Evolutionary conservation across 805 yeast genomes (phyloP), one percentile per base, ranked within the genome.

Genomic region (Lipomyces japonicus): DNA sequence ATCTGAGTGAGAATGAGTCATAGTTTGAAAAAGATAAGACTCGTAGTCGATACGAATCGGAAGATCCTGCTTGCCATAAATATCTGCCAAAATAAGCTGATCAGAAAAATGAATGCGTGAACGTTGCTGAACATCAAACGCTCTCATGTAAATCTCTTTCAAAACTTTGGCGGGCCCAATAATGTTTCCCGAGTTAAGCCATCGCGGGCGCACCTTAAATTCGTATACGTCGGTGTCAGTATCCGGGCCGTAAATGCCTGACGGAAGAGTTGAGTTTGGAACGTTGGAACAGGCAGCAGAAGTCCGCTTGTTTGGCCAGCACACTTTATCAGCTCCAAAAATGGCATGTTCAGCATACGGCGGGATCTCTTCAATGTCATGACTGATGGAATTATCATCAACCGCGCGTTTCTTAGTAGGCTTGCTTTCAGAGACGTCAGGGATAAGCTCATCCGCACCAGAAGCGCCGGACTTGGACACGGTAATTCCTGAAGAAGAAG

Each of bases 311-410:
- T 55, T 55, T 2, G 59, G 59, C 59, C 59, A 55, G 49, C 59
- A 55, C n/a, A 44, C n/a, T 34, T 55, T 55, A 49, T 55, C 59
- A 23, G 44, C 59, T 25, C 54, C 59, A 31, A 53, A 55, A 16
- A 55, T 25, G 28, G 28, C 58, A 22, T 35, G 41, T 36, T 53
- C 57, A 23, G 30, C 46, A 28, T 21, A 52, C 4, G 44, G 45
- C 22, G 51, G 45, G 16, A 42, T 21, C 30, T 16, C 14, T 12
- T 25, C 44, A 14, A 34, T 34, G 16, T 28, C 35, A 3, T 37
- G 25, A 19, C 10, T 39, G 9, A 23, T 28, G 23, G 10, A 12
- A 4, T 4, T 32, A 4, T 32, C 23, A 10, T 46, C 50, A 4
- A 18, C 28, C 23, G 16, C 50, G 34, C 43, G 25, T 18, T 38